Conservation (phyloP, 2,329 filamentous ascomycete species). For the Didymella keratinophila region DNA sequence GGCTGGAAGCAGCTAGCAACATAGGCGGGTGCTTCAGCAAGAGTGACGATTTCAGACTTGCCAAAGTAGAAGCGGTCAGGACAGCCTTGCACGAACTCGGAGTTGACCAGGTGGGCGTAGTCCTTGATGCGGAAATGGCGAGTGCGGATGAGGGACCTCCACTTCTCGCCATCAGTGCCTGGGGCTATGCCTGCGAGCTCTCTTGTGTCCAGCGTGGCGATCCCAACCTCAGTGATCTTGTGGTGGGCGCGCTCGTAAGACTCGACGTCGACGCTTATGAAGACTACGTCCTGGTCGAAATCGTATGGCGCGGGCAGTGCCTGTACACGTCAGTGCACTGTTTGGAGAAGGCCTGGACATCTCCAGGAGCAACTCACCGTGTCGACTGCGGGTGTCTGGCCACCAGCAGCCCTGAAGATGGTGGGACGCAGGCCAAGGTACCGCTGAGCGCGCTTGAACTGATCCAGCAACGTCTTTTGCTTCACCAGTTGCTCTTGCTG, state of each 20-base stretch:
- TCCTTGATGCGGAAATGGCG: conserved; percentile 82
- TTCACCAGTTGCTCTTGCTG: conserved; percentile 58
- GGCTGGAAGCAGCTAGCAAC: conserved; percentile 65
- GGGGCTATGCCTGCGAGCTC: conserved; percentile 65
- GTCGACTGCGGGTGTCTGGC: conserved; percentile 26
- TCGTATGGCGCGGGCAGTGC: conserved; percentile 34
- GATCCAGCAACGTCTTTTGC: conserved; percentile 62
- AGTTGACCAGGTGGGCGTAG: conserved; percentile 70
- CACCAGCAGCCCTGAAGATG: background rate
- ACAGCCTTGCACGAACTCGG: conserved; percentile 73
- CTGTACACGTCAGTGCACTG: background rate
- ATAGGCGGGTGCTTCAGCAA: conserved; percentile 54
- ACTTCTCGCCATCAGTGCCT: conserved; percentile 68
- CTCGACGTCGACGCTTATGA: conserved; percentile 85
- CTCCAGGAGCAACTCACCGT: conserved; percentile 2
- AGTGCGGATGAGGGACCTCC: conserved; percentile 71
- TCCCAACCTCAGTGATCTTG: conserved; percentile 83
- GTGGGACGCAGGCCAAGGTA: conserved; percentile 72
- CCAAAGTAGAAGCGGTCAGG: conserved; percentile 80
- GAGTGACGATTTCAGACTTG: conserved; percentile 62
- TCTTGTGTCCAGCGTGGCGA: conserved; percentile 79
- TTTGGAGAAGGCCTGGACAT: background rate
- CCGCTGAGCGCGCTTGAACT: conserved; percentile 70
- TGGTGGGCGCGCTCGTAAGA: conserved; percentile 73
- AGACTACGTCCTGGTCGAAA: conserved; percentile 64